Evolutionary conservation across 2,329 filamentous ascomycete species (phyloP).

Genomic region (Raffaelea arxii): DNA sequence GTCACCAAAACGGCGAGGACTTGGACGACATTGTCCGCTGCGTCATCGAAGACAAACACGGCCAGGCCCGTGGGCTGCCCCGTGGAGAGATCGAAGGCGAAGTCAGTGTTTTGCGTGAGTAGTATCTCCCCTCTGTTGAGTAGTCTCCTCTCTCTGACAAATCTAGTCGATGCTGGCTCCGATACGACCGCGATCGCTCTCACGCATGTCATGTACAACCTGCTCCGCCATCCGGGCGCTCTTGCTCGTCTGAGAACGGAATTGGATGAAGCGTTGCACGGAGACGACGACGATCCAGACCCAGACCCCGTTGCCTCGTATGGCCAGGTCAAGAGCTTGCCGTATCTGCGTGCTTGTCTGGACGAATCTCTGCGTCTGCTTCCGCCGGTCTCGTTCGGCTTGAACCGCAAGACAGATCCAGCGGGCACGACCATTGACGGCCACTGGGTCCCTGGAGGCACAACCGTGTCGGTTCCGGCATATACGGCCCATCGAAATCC

Average conservation of each 20-base stretch:
- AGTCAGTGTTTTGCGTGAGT: too few relatives aligned
- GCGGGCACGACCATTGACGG: conserved; percentile 7
- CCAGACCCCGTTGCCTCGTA: conserved; percentile 1
- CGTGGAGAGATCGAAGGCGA: too few relatives aligned
- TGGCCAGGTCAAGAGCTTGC: conserved; percentile 21
- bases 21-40: too few relatives aligned
- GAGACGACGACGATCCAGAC: too few relatives aligned
- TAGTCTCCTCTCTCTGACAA: too few relatives aligned
- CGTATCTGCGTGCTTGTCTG: conserved; percentile 38
- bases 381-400: conserved; percentile 20
- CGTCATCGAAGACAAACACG: too few relatives aligned
- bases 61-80: too few relatives aligned
- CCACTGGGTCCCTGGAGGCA: conserved; percentile 19
- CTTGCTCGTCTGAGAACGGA: conserved; percentile 3
- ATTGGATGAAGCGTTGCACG: conserved; percentile 1
- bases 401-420: conserved; percentile 1
- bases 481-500: conserved; percentile 26
- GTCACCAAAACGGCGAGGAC: too few relatives aligned
- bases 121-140: too few relatives aligned
- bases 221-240: conserved; percentile 8
- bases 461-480: conserved; percentile 23
- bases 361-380: conserved; percentile 34
- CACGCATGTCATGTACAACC: conserved; percentile 13
- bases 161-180: conserved; percentile 18
- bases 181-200: conserved; percentile 17